A percentile compares a stretch with the other conserved stretches of the same genome.
phyloP scores from a whole-genome alignment of 2,329 filamentous ascomycete genomes.

The Calonectria hongkongensis region DNA sequence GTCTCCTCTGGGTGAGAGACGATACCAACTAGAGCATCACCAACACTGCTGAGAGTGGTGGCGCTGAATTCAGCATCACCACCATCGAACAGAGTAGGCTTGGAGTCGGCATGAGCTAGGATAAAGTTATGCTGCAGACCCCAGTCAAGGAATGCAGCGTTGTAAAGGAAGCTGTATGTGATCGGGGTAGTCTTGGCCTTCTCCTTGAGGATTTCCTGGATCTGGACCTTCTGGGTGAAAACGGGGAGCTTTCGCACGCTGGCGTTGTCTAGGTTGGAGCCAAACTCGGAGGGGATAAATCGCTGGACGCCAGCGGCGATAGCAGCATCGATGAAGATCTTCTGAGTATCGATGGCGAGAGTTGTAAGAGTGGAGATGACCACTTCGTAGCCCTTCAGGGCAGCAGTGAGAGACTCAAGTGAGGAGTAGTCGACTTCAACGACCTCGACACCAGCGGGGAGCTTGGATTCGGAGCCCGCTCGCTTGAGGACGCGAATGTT shows the following conservation, averaged over 20 bases:
- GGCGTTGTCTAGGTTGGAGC: constrained; percentile 58
- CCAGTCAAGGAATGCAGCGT: constrained; percentile 61
- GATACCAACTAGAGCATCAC: constrained; percentile 68
- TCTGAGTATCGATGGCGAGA: constrained; percentile 62
- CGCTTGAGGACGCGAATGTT: constrained; percentile 61
- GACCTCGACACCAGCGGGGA: constrained; percentile 56
- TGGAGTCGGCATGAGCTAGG: constrained; percentile 62
- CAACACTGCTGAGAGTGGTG: constrained; percentile 69
- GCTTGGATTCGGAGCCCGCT: constrained; percentile 62
- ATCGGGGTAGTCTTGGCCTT: constrained; percentile 61
- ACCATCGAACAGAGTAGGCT: constrained; percentile 67
- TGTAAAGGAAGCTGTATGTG: constrained; percentile 59
- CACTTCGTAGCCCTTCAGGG: constrained; percentile 74
- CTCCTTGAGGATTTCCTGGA: constrained; percentile 63
- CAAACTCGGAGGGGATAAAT: constrained; percentile 77
- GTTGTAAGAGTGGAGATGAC: constrained; percentile 64
- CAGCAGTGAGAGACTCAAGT: constrained; percentile 67
- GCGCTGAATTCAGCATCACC: constrained; percentile 69
- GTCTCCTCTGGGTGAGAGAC: constrained; percentile 71
- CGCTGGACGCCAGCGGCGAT: constrained; percentile 76
- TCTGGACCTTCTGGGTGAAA: constrained; percentile 69
- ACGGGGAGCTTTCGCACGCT: constrained; percentile 67
- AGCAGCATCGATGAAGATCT: constrained; percentile 74
- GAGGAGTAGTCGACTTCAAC: constrained; percentile 64
- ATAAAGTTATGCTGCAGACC: constrained; percentile 63